These are phyloP conservation scores for Verticillium isaacii DNA, from an alignment of 2,329 filamentous ascomycete genomes.

Conservation along the genomic window DNA sequence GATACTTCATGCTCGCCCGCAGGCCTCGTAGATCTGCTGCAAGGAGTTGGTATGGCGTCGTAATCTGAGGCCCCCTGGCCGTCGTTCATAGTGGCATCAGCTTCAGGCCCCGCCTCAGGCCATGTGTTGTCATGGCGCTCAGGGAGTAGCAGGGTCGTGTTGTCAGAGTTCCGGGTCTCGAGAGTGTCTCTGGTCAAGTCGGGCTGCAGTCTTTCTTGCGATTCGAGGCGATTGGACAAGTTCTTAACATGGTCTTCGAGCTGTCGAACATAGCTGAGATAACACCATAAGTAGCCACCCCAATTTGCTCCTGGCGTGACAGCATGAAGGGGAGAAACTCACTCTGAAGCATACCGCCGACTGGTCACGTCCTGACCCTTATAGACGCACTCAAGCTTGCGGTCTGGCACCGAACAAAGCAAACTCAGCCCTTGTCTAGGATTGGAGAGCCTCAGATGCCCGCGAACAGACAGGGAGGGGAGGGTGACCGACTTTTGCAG, in stretches of 20 bases:
- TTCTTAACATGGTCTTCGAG: constrained; percentile 17
- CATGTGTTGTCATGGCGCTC: neutral
- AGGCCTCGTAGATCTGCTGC: constrained; percentile 18
- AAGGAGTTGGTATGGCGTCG: constrained; percentile 13
- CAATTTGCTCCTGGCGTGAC: neutral
- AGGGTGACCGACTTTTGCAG: constrained; percentile 31
- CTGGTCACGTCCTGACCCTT: constrained; percentile 15
- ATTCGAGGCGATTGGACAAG: constrained; percentile 4
- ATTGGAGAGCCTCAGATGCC: neutral
- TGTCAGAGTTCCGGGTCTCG: neutral
- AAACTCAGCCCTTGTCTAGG: neutral
- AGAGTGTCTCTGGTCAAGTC: neutral
- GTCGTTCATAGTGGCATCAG: neutral
- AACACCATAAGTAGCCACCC: neutral
- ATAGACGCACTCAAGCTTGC: constrained; percentile 21
- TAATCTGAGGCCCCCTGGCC: constrained; percentile 5
- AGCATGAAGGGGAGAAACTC: constrained; percentile 1
- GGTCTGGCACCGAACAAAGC: neutral
- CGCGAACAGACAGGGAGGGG: neutral
- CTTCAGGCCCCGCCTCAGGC: neutral
- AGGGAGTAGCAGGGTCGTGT: neutral
- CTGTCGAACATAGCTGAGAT: constrained; percentile 17
- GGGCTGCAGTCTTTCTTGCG: neutral
- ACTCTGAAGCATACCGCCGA: constrained; percentile 17
- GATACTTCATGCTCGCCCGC: constrained; percentile 31